phyloP scores from a whole-genome alignment of 2,329 filamentous ascomycete species.

The Neonectria magnoliae region DNA sequence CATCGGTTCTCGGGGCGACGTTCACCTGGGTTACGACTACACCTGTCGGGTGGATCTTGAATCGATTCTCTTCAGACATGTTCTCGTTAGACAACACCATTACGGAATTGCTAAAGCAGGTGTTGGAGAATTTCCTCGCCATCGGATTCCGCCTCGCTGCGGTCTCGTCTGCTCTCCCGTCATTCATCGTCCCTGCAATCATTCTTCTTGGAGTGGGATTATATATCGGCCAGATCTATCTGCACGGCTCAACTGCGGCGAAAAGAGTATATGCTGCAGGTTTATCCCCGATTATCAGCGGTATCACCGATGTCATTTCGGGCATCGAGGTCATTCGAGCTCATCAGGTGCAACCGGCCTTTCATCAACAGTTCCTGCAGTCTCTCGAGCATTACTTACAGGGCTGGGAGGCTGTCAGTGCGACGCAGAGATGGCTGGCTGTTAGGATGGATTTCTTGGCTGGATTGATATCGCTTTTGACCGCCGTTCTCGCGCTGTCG shows the following conservation, averaged over 20 bases:
- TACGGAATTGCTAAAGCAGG: slow-evolving; percentile 9
- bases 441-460: slow-evolving; percentile 15
- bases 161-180: slow-evolving; percentile 2
- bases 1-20: slow-evolving; percentile 18
- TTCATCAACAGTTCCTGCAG: background rate
- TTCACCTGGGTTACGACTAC: slow-evolving; percentile 16
- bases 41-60: slow-evolving; percentile 8
- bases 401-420: slow-evolving; percentile 14
- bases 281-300: slow-evolving; percentile 3
- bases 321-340: slow-evolving; percentile 15
- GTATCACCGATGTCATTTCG: background rate
- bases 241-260: slow-evolving; percentile 14
- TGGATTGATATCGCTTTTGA: slow-evolving; percentile 14
- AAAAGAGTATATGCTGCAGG: slow-evolving; percentile 14
- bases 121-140: slow-evolving; percentile 14
- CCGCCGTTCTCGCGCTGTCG: background rate
- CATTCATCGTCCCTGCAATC: slow-evolving; percentile 5
- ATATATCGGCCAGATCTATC: slow-evolving; percentile 5
- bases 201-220: background rate
- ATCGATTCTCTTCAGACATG: slow-evolving; percentile 16
- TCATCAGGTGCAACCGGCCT: background rate
- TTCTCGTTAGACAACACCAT: slow-evolving; percentile 18
- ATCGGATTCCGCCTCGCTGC: slow-evolving; percentile 12
- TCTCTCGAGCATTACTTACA: slow-evolving; percentile 10
- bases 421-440: slow-evolving; percentile 16